These are phyloP conservation scores for Salmacisia buchloeana DNA, from an alignment of 1,284 basidiomycete genomes.

Conservation along the genomic window DNA sequence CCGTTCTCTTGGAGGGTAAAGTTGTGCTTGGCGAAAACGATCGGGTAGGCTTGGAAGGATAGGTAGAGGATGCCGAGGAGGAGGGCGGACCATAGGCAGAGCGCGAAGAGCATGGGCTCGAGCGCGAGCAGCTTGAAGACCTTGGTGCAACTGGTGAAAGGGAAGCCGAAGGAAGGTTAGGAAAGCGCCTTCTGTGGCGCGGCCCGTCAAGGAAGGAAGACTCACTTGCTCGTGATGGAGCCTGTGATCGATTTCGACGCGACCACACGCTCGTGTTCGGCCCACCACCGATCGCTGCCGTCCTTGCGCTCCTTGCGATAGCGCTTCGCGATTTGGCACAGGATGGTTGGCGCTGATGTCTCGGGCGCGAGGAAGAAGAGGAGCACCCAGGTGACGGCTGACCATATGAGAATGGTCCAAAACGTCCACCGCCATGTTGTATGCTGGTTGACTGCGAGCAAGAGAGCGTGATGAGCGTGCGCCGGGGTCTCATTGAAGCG, in stretches of 20 bases:
- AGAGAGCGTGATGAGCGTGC: background rate
- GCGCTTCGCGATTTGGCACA: slow-evolving; percentile 58
- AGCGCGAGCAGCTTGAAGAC: slow-evolving; percentile 11
- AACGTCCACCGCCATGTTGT: slow-evolving; percentile 74
- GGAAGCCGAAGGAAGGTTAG: background rate
- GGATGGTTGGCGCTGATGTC: slow-evolving; percentile 65
- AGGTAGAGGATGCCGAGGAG: slow-evolving; percentile 71
- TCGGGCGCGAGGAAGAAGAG: slow-evolving; percentile 54
- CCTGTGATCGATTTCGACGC: slow-evolving; percentile 53
- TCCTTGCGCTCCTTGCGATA: slow-evolving; percentile 11
- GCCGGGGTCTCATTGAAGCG: background rate
- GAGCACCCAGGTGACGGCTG: background rate
- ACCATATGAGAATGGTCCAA: slow-evolving; percentile 59
- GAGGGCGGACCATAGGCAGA: slow-evolving; percentile 54
- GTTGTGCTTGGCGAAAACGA: slow-evolving; percentile 21
- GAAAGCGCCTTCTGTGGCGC: no score
- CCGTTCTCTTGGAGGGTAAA: slow-evolving; percentile 60
- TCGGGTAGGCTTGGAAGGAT: slow-evolving; percentile 64
- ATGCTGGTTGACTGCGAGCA: background rate
- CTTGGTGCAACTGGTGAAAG: slow-evolving; percentile 51
- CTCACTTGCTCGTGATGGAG: slow-evolving; percentile 51
- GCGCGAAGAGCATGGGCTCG: slow-evolving; percentile 20
- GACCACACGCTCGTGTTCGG: slow-evolving; percentile 52
- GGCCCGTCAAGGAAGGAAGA: no score
- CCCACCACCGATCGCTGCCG: slow-evolving; percentile 9